A percentile compares a stretch with the other conserved stretches of the same genome.
Conservation (phyloP, 148 eudicot species). For the Persicaria maculosa region DNA sequence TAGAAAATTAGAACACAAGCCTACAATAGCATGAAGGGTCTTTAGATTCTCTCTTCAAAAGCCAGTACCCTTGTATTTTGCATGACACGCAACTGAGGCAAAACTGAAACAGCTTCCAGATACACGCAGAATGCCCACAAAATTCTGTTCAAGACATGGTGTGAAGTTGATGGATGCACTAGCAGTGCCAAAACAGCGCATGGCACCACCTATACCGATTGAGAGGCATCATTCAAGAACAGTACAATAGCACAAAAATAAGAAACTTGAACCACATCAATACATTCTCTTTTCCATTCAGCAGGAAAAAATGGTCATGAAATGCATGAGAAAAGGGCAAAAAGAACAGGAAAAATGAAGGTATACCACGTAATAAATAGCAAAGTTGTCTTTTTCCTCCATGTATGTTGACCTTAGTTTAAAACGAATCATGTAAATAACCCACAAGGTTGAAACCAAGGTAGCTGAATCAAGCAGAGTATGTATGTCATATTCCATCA, state of each 20-base stretch:
- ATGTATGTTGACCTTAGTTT: constrained; percentile 28
- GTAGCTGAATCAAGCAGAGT: constrained; percentile 35
- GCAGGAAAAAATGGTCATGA: not conserved
- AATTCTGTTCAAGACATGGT: constrained; percentile 21
- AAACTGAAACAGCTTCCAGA: constrained; percentile 63
- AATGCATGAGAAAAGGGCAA: no score
- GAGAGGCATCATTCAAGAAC: not conserved
- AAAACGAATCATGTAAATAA: constrained; percentile 37
- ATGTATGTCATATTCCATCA: constrained; percentile 44
- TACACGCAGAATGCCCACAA: constrained; percentile 57
- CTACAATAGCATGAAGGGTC: not conserved
- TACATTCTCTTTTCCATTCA: not conserved
- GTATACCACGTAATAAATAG: constrained; percentile 25
- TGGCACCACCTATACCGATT: constrained; percentile 46
- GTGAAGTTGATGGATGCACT: constrained; percentile 36
- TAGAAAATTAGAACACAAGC: not conserved
- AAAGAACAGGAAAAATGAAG: no score
- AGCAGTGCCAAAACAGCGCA: constrained; percentile 47
- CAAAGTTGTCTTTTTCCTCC: constrained; percentile 28
- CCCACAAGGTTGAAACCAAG: constrained; percentile 36
- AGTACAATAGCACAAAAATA: not conserved
- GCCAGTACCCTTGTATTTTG: constrained; percentile 65
- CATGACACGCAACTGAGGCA: constrained; percentile 72
- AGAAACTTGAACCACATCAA: not conserved
- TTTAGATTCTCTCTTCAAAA: not conserved